These are phyloP conservation scores for Coniochaeta sp. DNA, from an alignment of 2,329 filamentous ascomycete species.

Conservation along the genomic window DNA sequence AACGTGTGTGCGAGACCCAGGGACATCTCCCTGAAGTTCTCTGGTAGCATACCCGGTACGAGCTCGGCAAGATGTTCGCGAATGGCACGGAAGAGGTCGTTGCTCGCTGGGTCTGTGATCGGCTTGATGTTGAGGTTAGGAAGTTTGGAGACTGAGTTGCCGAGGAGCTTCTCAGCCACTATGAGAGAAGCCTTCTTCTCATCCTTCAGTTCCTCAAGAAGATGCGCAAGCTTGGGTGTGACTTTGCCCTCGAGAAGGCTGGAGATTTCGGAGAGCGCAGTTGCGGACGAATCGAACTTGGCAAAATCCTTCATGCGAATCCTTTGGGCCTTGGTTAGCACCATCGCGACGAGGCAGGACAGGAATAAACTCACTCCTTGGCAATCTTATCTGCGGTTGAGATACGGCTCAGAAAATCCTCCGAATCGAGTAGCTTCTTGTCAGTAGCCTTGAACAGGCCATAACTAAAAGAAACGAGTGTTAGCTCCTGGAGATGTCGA, in stretches of 20 bases:
- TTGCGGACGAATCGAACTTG: conserved; percentile 92
- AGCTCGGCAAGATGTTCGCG: conserved; percentile 84
- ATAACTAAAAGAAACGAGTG: conserved; percentile 56
- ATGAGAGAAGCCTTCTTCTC: conserved; percentile 96
- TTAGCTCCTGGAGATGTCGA: conserved; percentile 16
- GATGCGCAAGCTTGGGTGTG: conserved; percentile 71
- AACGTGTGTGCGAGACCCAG: conserved; percentile 95
- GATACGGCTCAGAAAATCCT: conserved; percentile 71
- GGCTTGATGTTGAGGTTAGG: conserved; percentile 80
- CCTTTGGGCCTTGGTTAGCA: conserved; percentile 33
- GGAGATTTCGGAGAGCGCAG: conserved; percentile 84
- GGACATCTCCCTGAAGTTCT: conserved; percentile 89
- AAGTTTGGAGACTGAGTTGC: conserved; percentile 85
- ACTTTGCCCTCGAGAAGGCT: conserved; percentile 91
- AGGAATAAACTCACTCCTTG: conserved; percentile 59
- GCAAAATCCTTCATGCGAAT: conserved; percentile 94
- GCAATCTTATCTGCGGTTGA: conserved; percentile 78
- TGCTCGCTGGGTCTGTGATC: conserved; percentile 71
- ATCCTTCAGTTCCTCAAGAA: conserved; percentile 87
- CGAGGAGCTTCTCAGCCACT: conserved; percentile 88
- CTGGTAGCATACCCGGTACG: conserved; percentile 77
- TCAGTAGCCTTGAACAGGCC: conserved; percentile 97
- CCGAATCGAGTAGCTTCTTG: conserved; percentile 86
- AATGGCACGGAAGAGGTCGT: conserved; percentile 90
- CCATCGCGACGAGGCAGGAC: neutral